Evolutionary conservation across 129 eudicot species (phyloP).

Genomic region (Flaveria trinervia): DNA sequence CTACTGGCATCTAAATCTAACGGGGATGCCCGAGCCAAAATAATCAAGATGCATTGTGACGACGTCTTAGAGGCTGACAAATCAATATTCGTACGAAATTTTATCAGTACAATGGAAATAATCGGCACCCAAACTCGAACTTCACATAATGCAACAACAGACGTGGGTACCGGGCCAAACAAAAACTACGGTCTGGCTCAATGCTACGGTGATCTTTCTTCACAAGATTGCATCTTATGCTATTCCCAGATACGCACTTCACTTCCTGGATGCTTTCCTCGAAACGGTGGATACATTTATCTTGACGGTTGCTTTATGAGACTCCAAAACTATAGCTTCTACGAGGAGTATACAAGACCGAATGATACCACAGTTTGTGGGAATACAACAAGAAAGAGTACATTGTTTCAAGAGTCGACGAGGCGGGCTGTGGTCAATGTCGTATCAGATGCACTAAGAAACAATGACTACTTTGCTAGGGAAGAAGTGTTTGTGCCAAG

Average conservation of each 20-base stretch:
- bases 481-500: constrained; percentile 34
- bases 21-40: constrained; percentile 55
- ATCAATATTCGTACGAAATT: constrained; percentile 44
- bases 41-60: constrained; percentile 40
- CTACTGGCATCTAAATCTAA: constrained; percentile 36
- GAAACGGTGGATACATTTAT: constrained; percentile 53
- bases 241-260: constrained; percentile 58
- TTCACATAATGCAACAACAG: constrained; percentile 43
- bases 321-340: constrained; percentile 57
- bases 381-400: constrained; percentile 43
- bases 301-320: constrained; percentile 75
- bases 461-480: constrained; percentile 41
- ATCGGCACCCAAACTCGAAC: constrained; percentile 45
- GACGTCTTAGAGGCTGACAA: constrained; percentile 33
- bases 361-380: constrained; percentile 51
- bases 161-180: constrained; percentile 46
- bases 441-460: constrained; percentile 39
- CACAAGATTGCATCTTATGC: constrained; percentile 62
- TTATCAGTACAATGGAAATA: constrained; percentile 54
- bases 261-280: constrained; percentile 69
- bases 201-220: constrained; percentile 76
- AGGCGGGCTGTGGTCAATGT: constrained; percentile 46
- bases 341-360: constrained; percentile 46
- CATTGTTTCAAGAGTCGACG: constrained; percentile 38
- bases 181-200: constrained; percentile 50